Evolutionary conservation across 371 early-diverging fungal genomes (phyloP).

Genomic region (Dichotomocladium elegans): DNA sequence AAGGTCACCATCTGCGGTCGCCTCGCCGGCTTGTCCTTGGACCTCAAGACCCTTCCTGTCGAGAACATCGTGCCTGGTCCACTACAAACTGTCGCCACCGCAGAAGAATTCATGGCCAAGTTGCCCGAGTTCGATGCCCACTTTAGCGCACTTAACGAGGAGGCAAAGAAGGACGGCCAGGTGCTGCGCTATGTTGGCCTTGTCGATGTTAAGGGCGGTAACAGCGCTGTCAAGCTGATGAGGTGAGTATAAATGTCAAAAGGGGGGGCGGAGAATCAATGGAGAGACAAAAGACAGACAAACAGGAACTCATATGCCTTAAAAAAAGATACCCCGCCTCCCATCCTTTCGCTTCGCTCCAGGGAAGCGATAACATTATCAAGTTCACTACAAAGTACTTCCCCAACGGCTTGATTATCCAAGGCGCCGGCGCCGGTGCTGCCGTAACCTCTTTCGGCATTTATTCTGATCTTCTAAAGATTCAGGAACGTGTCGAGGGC

Average conservation of each 20-base stretch:
- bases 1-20: constrained; percentile 92
- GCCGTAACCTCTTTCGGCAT: constrained; percentile 97
- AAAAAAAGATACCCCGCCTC: constrained; percentile 67
- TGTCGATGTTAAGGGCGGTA: constrained; percentile 68
- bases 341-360: constrained; percentile 94
- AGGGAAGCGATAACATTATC: constrained; percentile 96
- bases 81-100: constrained; percentile 67
- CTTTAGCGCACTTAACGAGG: constrained; percentile 72
- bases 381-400: constrained; percentile 92
- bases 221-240: constrained; percentile 75
- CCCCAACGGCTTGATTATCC: constrained; percentile 91
- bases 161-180: constrained; percentile 63
- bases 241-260: too few species aligned
- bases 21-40: constrained; percentile 76
- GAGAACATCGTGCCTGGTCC: constrained; percentile 93
- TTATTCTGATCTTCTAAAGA: constrained; percentile 84
- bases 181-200: constrained; percentile 93
- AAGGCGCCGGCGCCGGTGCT: constrained; percentile 96
- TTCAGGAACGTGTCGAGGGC: constrained; percentile 61
- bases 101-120: constrained; percentile 79
- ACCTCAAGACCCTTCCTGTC: constrained; percentile 72
- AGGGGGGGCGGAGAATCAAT: background rate
- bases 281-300: background rate
- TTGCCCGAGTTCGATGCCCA: constrained; percentile 85
- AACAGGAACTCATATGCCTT: background rate